These are phyloP conservation scores for Penicillium cataractarum DNA, from an alignment of 495 filamentous ascomycete genomes.

Conservation along the genomic window DNA sequence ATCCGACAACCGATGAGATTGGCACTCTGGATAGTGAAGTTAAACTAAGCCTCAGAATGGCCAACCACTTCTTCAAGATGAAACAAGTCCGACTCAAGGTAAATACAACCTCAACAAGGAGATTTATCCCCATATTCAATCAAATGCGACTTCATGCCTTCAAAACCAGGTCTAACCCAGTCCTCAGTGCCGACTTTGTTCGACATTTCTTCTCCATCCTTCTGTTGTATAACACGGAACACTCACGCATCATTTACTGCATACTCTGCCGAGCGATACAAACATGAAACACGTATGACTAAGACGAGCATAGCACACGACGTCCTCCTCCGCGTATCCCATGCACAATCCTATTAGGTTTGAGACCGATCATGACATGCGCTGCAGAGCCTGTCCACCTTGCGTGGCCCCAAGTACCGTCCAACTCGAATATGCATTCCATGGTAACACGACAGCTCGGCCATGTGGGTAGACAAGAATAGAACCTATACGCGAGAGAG, in stretches of 20 bases:
- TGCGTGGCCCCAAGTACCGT: neutral
- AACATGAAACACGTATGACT: neutral
- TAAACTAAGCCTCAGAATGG: neutral
- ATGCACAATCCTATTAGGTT: neutral
- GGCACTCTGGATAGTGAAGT: neutral
- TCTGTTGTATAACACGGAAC: neutral
- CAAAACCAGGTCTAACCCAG: neutral
- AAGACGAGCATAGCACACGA: neutral
- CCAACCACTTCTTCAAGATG: neutral
- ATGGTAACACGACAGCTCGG: neutral
- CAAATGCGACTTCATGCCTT: neutral
- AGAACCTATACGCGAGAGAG: neutral
- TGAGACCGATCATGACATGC: neutral
- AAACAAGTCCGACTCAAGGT: neutral
- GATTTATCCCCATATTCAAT: neutral
- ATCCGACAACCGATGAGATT: neutral
- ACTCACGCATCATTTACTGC: neutral
- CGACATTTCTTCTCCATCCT: neutral
- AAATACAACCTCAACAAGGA: neutral
- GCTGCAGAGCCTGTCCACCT: neutral
- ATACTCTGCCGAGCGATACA: neutral
- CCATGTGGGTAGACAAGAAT: neutral
- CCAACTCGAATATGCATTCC: neutral
- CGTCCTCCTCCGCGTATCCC: neutral
- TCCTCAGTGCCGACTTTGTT: neutral